Evolutionary conservation across 495 filamentous ascomycete genomes (phyloP), one percentile per base, ranked within the genome.

Genomic region (Aspergillus ellipticus): DNA sequence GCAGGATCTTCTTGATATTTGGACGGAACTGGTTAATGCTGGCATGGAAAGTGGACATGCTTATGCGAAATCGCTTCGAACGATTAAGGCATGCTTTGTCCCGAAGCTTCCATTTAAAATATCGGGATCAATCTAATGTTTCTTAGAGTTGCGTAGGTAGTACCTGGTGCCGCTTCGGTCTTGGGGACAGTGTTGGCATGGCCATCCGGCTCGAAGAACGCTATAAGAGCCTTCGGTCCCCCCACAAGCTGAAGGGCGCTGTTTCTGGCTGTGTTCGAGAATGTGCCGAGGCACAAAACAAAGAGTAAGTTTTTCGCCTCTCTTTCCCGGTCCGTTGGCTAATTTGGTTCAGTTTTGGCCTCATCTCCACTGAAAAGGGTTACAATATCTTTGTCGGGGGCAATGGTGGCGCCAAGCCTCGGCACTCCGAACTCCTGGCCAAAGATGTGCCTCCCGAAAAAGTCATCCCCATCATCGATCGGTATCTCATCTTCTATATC

Each of bases 1-100:
- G 71, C 89, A 95, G 60, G 92, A 97, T 75, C 76, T 97, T 31
- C 76, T 90, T 33, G 78, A 79, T n/a, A 97, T 97, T 62, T 97
- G 93, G 93, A 84, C 82, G 6, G 82, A 82, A 55, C 79, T 97
- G 8, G 83, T 96, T 21, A 84, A 90, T 57, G 93, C 85, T 7
- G 93, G 93, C n/a, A 89, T 96, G 88, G 93, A 97, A 70, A 90
- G 85, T 66, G 93, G 93, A 0, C 91, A 97, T 66, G 93, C 91
- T 2, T 97, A 97, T 66, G 93, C 90, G 24, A 97, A 97, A 73
- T 87, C 89, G 19, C 74, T 97, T 51, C 81, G 93, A 42, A 96
- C 93, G 8, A 88, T 97, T 60, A 97, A 96, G 69, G 79, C 77
- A 42, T 24, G 66, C 57, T 28, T 10, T 24, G 24, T n/a, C 9